Conservation (phyloP, 176 grass and related monocot species). For the Tillandsia leiboldiana region DNA sequence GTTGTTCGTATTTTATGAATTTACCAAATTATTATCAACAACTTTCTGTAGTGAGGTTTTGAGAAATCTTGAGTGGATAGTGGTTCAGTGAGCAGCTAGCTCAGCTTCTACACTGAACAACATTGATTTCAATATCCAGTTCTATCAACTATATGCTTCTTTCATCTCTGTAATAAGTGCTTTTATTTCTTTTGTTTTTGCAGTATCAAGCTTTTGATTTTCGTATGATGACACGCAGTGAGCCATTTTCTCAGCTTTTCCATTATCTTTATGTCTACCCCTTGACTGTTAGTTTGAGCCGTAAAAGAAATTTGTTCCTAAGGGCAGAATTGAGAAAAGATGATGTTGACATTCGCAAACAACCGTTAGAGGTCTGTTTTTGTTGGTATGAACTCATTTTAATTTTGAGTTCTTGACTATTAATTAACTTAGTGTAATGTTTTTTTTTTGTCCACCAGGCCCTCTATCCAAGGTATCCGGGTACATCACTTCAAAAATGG, state of each 20-base stretch:
- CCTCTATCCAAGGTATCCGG: conserved; percentile 64
- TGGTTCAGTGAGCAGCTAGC: neutral
- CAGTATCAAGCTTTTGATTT: conserved; percentile 95
- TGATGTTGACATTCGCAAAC: conserved; percentile 80
- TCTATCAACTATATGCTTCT: neutral
- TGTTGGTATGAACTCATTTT: conserved; percentile 13
- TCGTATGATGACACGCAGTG: conserved; percentile 67
- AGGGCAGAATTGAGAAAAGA: conserved; percentile 86
- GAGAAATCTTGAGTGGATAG: neutral
- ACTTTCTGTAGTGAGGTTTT: too few relatives aligned
- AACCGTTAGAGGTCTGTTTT: conserved; percentile 70
- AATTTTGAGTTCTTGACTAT: conserved; percentile 3
- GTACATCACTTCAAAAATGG: conserved; percentile 65
- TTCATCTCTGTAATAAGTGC: neutral
- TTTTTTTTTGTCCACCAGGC: conserved; percentile 42
- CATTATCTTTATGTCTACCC: conserved; percentile 94
- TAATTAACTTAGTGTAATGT: neutral
- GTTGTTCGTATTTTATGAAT: too few relatives aligned
- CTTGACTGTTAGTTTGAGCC: conserved; percentile 79
- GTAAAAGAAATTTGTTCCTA: conserved; percentile 95
- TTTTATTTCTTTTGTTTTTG: conserved; percentile 3
- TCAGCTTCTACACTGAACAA: neutral
- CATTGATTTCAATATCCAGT: neutral
- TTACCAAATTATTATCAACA: too few relatives aligned
- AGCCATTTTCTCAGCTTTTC: conserved; percentile 89